Conservation (phyloP, 352 stramenopile species). For the Phytophthora pini region DNA sequence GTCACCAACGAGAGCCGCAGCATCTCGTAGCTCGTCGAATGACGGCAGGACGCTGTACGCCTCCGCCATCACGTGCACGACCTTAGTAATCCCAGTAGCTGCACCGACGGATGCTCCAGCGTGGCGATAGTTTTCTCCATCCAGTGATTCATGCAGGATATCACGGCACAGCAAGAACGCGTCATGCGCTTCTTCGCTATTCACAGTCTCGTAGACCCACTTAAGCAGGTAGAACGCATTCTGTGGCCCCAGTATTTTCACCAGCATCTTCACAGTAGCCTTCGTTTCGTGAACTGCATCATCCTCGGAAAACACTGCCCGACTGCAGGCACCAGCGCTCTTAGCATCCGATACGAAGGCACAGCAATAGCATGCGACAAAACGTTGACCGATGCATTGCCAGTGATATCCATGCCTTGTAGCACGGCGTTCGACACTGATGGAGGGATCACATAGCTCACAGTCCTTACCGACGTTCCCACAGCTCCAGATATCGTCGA, state of each 20-base stretch:
- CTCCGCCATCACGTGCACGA: slow-evolving; percentile 53
- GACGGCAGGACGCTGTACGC: slow-evolving; percentile 68
- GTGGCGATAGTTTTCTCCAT: slow-evolving; percentile 69
- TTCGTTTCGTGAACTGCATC: slow-evolving; percentile 59
- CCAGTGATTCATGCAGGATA: slow-evolving; percentile 61
- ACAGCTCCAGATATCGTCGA: slow-evolving; percentile 57
- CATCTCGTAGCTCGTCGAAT: slow-evolving; percentile 68
- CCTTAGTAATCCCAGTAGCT: slow-evolving; percentile 50
- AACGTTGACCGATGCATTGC: slow-evolving; percentile 62
- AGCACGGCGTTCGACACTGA: slow-evolving; percentile 69
- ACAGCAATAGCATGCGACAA: slow-evolving; percentile 74
- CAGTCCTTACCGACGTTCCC: slow-evolving; percentile 58
- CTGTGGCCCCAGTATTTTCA: slow-evolving; percentile 68
- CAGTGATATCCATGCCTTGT: slow-evolving; percentile 65
- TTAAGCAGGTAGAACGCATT: slow-evolving; percentile 81
- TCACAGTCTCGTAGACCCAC: slow-evolving; percentile 73
- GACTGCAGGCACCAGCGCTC: slow-evolving; percentile 54
- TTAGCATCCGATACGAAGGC: slow-evolving; percentile 69
- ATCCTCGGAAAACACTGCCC: slow-evolving; percentile 51
- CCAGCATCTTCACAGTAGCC: slow-evolving; percentile 54
- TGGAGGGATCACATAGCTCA: slow-evolving; percentile 60
- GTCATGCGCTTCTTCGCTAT: slow-evolving; percentile 78
- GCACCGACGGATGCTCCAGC: slow-evolving; percentile 48
- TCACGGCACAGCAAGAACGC: slow-evolving; percentile 72
- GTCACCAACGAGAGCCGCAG: slow-evolving; percentile 58